These are phyloP conservation scores for Eucalyptus leucophloia DNA, from an alignment of 345 rosid species.

Conservation along the genomic window DNA sequence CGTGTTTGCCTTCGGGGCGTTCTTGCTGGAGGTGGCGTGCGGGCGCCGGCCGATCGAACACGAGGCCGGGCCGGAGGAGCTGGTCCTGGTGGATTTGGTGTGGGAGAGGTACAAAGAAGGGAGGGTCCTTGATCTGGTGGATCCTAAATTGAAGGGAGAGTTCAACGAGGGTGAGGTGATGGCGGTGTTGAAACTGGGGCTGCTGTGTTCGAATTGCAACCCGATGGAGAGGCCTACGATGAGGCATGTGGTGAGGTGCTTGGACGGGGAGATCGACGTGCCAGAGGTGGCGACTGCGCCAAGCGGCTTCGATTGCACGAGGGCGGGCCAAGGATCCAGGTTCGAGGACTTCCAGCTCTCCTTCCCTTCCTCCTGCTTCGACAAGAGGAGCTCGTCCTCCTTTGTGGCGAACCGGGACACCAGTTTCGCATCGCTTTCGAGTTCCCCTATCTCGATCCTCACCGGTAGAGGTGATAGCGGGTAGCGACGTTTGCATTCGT, in stretches of 20 bases:
- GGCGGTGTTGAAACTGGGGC: constrained; percentile 50
- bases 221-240: constrained; percentile 53
- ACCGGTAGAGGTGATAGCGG: background rate
- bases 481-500: background rate
- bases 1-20: constrained; percentile 86
- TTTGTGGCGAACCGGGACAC: constrained; percentile 1
- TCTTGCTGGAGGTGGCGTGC: constrained; percentile 67
- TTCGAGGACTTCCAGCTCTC: constrained; percentile 19
- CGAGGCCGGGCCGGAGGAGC: constrained; percentile 64
- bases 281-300: constrained; percentile 10
- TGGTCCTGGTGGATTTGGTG: constrained; percentile 75
- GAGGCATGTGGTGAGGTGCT: constrained; percentile 55
- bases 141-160: constrained; percentile 26
- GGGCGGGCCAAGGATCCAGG: background rate
- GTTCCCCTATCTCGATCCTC: constrained; percentile 18
- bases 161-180: constrained; percentile 37
- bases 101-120: constrained; percentile 47
- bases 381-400: constrained; percentile 4
- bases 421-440: constrained; percentile 13
- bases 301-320: background rate
- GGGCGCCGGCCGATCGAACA: constrained; percentile 85
- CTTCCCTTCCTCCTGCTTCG: constrained; percentile 20
- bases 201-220: constrained; percentile 55
- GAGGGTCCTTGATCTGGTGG: constrained; percentile 35
- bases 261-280: constrained; percentile 41